Evolutionary conservation across 2,329 filamentous ascomycete species (phyloP).

Genomic region (Paraconiothyrium brasiliense): DNA sequence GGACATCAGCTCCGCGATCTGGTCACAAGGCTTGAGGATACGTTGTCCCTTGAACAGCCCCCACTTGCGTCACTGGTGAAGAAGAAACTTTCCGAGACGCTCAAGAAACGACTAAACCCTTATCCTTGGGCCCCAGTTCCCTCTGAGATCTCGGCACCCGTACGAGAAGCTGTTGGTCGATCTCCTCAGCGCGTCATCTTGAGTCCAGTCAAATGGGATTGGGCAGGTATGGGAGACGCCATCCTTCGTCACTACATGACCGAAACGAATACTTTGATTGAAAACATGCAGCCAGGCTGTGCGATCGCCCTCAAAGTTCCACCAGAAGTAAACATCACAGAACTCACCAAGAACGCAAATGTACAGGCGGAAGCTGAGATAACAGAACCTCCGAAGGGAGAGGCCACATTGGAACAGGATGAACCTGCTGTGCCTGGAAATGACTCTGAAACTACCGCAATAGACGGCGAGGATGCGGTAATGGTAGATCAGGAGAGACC

Average conservation of each 20-base stretch:
- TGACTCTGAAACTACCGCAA: constrained; percentile 4
- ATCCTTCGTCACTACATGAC: constrained; percentile 56
- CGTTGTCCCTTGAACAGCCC: constrained; percentile 62
- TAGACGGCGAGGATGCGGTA: constrained; percentile 27
- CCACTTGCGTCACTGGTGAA: constrained; percentile 59
- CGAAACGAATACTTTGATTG: constrained; percentile 49
- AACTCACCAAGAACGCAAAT: constrained; percentile 21
- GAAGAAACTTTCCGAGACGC: constrained; percentile 60
- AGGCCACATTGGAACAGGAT: constrained; percentile 14
- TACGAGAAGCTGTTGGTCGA: constrained; percentile 24
- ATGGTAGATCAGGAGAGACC: constrained; percentile 33
- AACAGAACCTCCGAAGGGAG: constrained; percentile 19
- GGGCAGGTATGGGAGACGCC: constrained; percentile 60
- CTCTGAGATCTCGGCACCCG: constrained; percentile 41
- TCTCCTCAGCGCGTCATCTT: constrained; percentile 50
- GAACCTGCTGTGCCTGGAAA: constrained; percentile 7
- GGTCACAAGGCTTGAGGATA: constrained; percentile 62
- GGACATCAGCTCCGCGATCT: constrained; percentile 52
- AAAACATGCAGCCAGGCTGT: constrained; percentile 46
- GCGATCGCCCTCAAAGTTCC: constrained; percentile 56
- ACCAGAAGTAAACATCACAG: constrained; percentile 31
- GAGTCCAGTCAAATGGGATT: constrained; percentile 52
- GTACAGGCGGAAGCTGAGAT: constrained; percentile 17
- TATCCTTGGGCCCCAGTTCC: constrained; percentile 56
- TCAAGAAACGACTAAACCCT: constrained; percentile 65